Base-by-base conservation (phyloP, 2,329 filamentous ascomycete genomes). In the Colletotrichum euphorbiae region DNA sequence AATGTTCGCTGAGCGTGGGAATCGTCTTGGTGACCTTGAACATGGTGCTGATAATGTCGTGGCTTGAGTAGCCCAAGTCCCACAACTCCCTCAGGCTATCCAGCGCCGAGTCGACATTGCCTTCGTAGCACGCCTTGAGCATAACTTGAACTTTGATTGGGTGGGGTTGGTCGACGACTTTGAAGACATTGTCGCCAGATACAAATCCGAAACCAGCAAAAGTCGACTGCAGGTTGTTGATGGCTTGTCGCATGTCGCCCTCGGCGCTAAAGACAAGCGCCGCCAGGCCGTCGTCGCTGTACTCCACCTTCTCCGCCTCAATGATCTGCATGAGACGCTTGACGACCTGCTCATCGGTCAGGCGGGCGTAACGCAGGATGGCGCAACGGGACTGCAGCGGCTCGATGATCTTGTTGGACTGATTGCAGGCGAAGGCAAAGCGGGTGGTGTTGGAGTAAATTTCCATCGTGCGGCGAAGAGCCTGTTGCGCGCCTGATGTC, bases 31-130 rank as follows among this genome's bases (percentile, higher is more conserved):
- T 98, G 69, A 99, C 96, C 76, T 91, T 91, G 85, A 99, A 98
- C 96, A 99, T 99, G 70, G 95, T 99, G 81, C 92, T 97, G 79
- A 99, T 97, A 74, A 99, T 97, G 79, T 99, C 96, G 82, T 99
- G 95, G 74, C 93, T 97, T n/a, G 93, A 97, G 82, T 99, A 99
- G 13, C 96, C 96, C 69, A 98, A 83, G 69, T 91, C 89, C 95
- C 96, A 99, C 46, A 99, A 85, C 82, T 98, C 96, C 73, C 93
- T 92, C 71, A 99, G 81, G 4, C 87, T 89, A 73, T 97, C 93
- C 67, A 99, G 83, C 1, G 96, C 96, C 67, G 90, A 89, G 78
- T 98, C 94, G 21, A 99, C 87, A 73, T 95, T 94, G 60, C 92
- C 91, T 78, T 98, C 94, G 80, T 96, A 93, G 81, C 96, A 98